These are phyloP conservation scores for Fennellomyces sp. DNA, from an alignment of 371 early-diverging fungal species.

Conservation along the genomic window DNA sequence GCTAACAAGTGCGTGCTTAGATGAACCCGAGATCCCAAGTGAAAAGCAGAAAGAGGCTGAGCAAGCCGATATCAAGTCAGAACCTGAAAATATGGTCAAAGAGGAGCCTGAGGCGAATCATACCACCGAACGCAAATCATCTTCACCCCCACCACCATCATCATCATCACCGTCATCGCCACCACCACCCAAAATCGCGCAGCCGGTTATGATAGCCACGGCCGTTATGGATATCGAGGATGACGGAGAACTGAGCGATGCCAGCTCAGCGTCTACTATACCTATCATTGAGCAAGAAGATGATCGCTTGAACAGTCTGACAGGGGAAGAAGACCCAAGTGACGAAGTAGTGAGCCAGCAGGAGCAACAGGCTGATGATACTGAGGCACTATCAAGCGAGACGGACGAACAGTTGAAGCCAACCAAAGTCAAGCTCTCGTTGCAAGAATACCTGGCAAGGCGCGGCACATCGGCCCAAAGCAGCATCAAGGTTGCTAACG, in stretches of 20 bases:
- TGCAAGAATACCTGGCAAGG: constrained; percentile 41
- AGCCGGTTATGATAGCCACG: not conserved
- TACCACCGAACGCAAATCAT: not conserved
- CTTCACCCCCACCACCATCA: not conserved
- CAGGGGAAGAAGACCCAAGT: not conserved
- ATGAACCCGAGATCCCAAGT: not conserved
- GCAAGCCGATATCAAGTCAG: not conserved
- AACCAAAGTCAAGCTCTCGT: constrained; percentile 28
- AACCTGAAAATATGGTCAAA: not conserved
- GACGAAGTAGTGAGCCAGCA: constrained; percentile 1
- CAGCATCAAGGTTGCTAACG: not conserved
- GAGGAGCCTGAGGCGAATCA: not conserved
- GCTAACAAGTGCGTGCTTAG: not conserved
- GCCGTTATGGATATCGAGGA: constrained; percentile 1
- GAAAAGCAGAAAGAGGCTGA: not conserved
- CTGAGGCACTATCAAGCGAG: not conserved
- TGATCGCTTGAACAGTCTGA: not conserved
- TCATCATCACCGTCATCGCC: not conserved
- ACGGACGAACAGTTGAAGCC: constrained; percentile 13
- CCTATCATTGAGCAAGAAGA: constrained; percentile 23
- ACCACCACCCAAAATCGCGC: not conserved
- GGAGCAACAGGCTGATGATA: not conserved
- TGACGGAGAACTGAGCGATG: constrained; percentile 27
- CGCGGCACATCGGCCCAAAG: constrained; percentile 7
- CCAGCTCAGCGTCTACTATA: constrained; percentile 35